These are phyloP conservation scores for Colletotrichum chrysophilum DNA, from an alignment of 2,329 filamentous ascomycete species.

Conservation along the genomic window DNA sequence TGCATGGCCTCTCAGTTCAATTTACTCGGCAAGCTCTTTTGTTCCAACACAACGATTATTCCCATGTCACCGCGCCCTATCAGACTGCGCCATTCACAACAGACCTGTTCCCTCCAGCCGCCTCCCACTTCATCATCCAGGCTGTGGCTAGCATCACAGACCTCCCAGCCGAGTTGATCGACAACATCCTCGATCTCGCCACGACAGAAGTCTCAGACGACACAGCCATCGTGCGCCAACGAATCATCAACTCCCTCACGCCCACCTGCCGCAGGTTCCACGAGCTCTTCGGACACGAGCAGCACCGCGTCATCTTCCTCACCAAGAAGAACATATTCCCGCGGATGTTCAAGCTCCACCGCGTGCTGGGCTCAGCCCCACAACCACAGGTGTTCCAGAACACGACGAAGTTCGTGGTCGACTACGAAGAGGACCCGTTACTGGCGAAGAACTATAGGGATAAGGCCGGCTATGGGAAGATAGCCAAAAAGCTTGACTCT, in stretches of 20 bases:
- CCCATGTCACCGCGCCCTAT: accelerated
- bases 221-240: background rate
- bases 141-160: background rate
- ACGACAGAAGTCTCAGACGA: background rate
- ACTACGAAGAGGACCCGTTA: background rate
- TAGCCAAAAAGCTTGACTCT: background rate
- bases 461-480: background rate
- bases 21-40: background rate
- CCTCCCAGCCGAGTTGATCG: background rate
- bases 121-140: background rate
- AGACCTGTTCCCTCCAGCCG: background rate
- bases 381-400: background rate
- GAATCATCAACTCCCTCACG: background rate
- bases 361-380: background rate
- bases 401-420: background rate
- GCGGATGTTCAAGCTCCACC: background rate
- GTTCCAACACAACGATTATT: background rate
- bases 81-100: background rate
- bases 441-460: background rate
- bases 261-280: background rate
- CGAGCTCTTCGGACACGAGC: background rate
- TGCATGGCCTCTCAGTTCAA: background rate
- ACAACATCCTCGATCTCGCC: background rate
- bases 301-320: background rate
- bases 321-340: background rate